Evolutionary conservation across 164 flowering plant species (phyloP), one percentile per base, ranked within the genome.

Genomic region (Kalanchoe fedtschenkoi): DNA sequence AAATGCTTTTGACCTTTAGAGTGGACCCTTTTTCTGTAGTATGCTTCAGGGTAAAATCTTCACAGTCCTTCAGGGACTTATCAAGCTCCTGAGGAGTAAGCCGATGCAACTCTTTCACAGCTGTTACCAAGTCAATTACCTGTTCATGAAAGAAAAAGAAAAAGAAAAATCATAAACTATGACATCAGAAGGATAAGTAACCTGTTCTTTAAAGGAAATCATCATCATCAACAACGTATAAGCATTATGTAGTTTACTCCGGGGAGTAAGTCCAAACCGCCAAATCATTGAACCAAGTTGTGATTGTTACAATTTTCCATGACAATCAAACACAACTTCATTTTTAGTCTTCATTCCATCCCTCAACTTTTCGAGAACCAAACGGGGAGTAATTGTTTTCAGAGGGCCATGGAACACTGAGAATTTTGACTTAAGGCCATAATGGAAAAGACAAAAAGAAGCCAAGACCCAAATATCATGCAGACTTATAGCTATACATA

Each of bases 1-100:
- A 67, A 41, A 34, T 15, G 4, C 13, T 35, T 42, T 53, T 64
- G 38, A 93, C 98, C 92, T 88, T 81, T 59, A 79, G 22, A 34
- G 74, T 39, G 64, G 77, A 68, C 46, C 88, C 96, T 53, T 75
- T 77, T 66, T 72, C 83, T 57, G 74, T 70, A 32, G 29, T 47
- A 51, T 59, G 72, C 44, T 67, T 70, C 62, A 88, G 19, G 0
- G 68, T 68, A 55, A 75, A 80, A 75, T 75, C 85, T 32, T 84
- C 95, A 43, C 86, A 75, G 39, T 90, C 97, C 71, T 71, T 80
- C 65, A 90, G 66, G 32, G 85, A 70, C 75, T 83, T 83, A 68
- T 59, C 74, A 33, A 93, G 82, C 74, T 88, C 95, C 70, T 78
- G 84, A 46, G 90, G 80, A 66, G 67, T 77, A 68, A 82, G 78